Evolutionary conservation across 2,329 filamentous ascomycete species (phyloP), one percentile per base, ranked within the genome.

Genomic region (Penicillium sp.): DNA sequence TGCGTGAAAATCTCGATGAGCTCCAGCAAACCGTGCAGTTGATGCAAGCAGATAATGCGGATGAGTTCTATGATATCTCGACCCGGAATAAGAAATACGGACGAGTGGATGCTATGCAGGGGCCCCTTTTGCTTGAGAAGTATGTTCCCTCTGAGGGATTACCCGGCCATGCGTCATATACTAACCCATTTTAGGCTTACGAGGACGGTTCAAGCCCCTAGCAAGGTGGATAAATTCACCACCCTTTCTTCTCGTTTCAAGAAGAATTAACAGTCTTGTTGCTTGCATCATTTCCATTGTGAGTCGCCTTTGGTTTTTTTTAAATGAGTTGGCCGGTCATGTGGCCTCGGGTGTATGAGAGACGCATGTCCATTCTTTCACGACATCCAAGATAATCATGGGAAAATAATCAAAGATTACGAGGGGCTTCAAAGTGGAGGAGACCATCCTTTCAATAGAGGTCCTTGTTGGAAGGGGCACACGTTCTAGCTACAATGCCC

Each of bases 41-140:
- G 25, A 89, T 99, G 83, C 86, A 90, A 68, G 77, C 82, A 12
- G 91, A 96, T 40, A 96, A 96, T 66, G 85, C 90, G n/a, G 92
- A 97, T 62, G 93, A 97, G 73, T 99, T 96, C 74, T 99, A 94
- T 72, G 94, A 99, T 69, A 88, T 94, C 48, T 89, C 88, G 5
- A 89, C 88, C 14, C 81, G 92, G 50, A 96, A 97, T 75, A 92
- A 89, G 77, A 95, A 96, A 71, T 99, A 96, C 70, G 89, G 92
- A 15, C 87, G 91, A 51, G 95, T 99, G 31, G 91, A 97, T 75
- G 89, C 90, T 50, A 81, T 95, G 71, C 95, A 95, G 70, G 94
- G 93, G 0, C 91, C 92, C 0, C 80, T 90, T 40, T 72, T 99
- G 58, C 75, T 99, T n/a, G 93, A 97, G 77, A 99, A 99, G 89